Evolutionary conservation across 2,329 filamentous ascomycete genomes (phyloP), one percentile per base, ranked within the genome.

Genomic region (Alternaria sp.): DNA sequence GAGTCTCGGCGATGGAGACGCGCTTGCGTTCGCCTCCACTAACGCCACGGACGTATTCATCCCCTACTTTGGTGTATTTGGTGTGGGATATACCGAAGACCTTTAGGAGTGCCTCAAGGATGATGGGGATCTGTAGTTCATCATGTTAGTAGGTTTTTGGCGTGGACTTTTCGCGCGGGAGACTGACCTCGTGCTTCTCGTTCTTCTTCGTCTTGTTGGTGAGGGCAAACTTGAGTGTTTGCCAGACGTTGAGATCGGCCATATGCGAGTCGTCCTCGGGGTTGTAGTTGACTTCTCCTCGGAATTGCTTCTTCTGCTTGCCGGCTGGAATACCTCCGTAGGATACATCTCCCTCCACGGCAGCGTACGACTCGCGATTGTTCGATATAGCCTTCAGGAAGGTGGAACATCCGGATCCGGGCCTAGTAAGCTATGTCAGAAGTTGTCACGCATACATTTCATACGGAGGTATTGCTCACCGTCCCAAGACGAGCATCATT

Each of bases 31-130:
- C 92, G 61, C 92, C 92, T 70, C 92, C 92, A 50, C 89, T 92
- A 0, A 95, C 90, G 77, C 92, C 92, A 50, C 91, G 87, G 7
- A 89, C 86, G 71, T 84, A 88, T 65, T 90, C 89, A 72, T 94
- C 89, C n/a, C 92, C 92, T 2, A 95, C 91, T 1, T 88, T 83
- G 0, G 92, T 95, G 71, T 91, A 85, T 71, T 87, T 88, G 1
- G 91, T 93, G 73, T 95, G 92, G 12, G 84, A 85, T 59, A 95
- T 93, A 10, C 90, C 91, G 69, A 95, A 94, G 83, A 94, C 93
- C 72, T 89, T 90, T 75, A 93, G 80, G 49, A 95, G 81, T 0
- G 90, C 89, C 56, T 89, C 85, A 17, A 91, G 87, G 58, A 94
- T 89, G 59, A 91, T 80, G 0, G 89, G 88, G 23, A 93, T 91